Evolutionary conservation across 1,284 basidiomycete genomes (phyloP), one percentile per base, ranked within the genome.

Genomic region (Moesziomyces sp.): DNA sequence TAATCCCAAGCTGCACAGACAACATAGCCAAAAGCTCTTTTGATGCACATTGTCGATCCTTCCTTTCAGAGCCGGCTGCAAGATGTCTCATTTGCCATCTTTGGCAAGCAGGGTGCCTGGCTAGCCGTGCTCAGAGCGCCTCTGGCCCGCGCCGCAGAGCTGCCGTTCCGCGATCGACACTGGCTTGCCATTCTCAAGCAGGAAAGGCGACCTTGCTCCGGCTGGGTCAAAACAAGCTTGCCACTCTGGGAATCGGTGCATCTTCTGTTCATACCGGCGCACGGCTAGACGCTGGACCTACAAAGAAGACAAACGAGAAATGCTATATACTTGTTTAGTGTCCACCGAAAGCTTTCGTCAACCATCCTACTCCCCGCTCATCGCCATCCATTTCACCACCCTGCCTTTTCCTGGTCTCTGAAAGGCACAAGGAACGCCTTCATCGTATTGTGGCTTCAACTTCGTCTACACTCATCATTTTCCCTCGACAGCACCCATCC

Each of bases 31-130:
- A 40, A 11, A 44, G 30, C 30, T 48, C 59, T 33, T 46, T 24
- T 38, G 46, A 43, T 62, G 58, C 58, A 38, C 51, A 33, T 38
- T 58, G 59, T 47, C 59, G 58, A 68, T 68, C 58, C 43, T 68
- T 57, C 59, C 54, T 51, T 51, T 50, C 55, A 49, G 30, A 62
- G 65, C 58, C 61, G 45, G 59, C 44, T 33, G 26, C 35, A 40
- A 10, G 19, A 18, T 38, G 54, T 68, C 38, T 68, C 52, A 62
- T 53, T 47, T 57, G 55, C 47, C 52, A 48, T 58, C 42, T 55
- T 51, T 28, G 48, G 58, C 19, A 35, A 35, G 30, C 21, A 24
- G 43, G 13, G 38, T 40, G 10, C 30, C 30, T 13, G 30, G 14
- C 38, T 40, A 40, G 38, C 38, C 3, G 38, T 6, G 11, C 16